Percentiles rank a stretch among this genome's conserved stretches.
Evolutionary conservation across 306 rosid genomes (phyloP).

Genomic region (Quercus agrifolia): DNA sequence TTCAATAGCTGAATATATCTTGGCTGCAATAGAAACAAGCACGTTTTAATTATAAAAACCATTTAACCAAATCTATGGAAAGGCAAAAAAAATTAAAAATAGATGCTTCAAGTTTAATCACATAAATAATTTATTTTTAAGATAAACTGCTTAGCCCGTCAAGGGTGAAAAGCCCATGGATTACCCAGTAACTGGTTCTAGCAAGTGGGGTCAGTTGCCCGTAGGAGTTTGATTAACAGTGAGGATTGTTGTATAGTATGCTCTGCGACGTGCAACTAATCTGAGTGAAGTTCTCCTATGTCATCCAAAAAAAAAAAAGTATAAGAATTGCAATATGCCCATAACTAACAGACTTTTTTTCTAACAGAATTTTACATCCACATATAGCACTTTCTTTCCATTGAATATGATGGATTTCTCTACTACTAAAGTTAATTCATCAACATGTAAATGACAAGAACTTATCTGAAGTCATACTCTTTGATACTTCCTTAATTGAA

Average conservation of each 20-base stretch:
- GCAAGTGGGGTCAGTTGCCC: too few relatives aligned
- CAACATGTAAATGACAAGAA: not conserved
- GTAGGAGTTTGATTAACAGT: too few relatives aligned
- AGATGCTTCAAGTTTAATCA: not conserved
- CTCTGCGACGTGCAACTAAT: too few relatives aligned
- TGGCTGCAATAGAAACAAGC: conserved; percentile 54
- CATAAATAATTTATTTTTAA: too few relatives aligned
- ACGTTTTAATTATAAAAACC: not conserved
- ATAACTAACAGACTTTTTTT: not conserved
- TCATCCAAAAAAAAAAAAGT: too few relatives aligned
- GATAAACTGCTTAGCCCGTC: too few relatives aligned
- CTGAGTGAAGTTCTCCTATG: too few relatives aligned
- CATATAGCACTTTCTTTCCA: not conserved
- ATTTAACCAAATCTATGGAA: not conserved
- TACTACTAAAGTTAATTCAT: not conserved
- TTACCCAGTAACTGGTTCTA: too few relatives aligned
- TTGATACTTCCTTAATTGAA: not conserved
- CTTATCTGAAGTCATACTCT: not conserved
- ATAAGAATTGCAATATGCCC: not conserved
- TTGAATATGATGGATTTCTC: not conserved
- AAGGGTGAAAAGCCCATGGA: too few relatives aligned
- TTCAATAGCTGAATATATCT: conserved; percentile 62
- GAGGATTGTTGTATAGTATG: too few relatives aligned
- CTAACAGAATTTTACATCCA: not conserved
- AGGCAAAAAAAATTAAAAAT: not conserved